Conservation (phyloP, 345 rosid species). For the Fremontodendron californicum region DNA sequence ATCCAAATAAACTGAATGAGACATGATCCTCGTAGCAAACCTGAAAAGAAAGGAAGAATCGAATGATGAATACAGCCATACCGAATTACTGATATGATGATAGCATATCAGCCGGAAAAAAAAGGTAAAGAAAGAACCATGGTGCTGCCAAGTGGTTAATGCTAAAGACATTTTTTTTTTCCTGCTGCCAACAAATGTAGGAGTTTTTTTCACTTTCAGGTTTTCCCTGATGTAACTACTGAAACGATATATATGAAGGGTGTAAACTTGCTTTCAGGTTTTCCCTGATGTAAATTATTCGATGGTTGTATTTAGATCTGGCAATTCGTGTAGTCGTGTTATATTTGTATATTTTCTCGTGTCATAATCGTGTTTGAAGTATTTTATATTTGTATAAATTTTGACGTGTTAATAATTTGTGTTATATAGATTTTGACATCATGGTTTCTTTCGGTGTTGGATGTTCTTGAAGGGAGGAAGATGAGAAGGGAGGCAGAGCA, state of each 20-base stretch:
- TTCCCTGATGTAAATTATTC: background rate
- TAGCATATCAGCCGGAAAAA: background rate
- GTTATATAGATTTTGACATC: too few relatives aligned
- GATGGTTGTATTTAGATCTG: too few relatives aligned
- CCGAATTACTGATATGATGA: background rate
- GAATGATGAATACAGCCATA: background rate
- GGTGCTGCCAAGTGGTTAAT: background rate
- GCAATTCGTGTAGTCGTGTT: too few relatives aligned
- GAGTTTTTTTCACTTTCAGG: background rate
- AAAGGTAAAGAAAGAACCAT: background rate
- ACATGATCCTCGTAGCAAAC: slow-evolving; percentile 20
- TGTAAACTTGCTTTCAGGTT: background rate
- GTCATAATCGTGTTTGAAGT: too few relatives aligned
- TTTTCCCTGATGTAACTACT: background rate
- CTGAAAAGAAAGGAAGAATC: slow-evolving; percentile 9
- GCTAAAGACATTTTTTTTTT: too few relatives aligned
- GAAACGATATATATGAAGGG: background rate
- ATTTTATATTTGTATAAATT: too few relatives aligned
- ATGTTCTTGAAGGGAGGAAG: too few relatives aligned
- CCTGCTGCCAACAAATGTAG: background rate
- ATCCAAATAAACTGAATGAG: slow-evolving; percentile 22
- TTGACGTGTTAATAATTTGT: too few relatives aligned
- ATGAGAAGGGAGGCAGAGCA: too few relatives aligned
- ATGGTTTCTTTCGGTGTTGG: too few relatives aligned
- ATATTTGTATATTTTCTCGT: too few relatives aligned